Base-by-base conservation (phyloP, 768 basidiomycete genomes). In the Mrakia gelida region DNA sequence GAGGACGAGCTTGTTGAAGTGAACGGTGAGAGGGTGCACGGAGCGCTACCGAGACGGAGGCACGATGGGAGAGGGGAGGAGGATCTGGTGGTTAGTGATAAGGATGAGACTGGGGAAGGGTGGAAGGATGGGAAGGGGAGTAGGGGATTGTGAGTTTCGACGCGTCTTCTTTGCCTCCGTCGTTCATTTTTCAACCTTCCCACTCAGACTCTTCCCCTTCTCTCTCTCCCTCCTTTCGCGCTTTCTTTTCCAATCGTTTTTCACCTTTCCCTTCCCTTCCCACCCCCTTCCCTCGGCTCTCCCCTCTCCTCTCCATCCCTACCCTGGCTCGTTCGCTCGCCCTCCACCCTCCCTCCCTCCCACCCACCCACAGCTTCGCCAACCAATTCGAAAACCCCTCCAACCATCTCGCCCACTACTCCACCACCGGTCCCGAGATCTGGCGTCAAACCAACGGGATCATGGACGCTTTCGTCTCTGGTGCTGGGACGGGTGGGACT, bases 381-480 rank as follows among this genome's bases (percentile, higher is more conserved):
- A 94, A 99, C 83, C 97, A 99, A 84, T 98, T 99, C 54, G 73
- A 93, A 91, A 98, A 95, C 83, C 88, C 87, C 81, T 93, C 92
- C 82, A 98, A 99, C 81, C 94, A 90, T 83, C 88, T 91, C 75
- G 94, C 96, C 0, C 97, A 99, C 83, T 93, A 88, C 80, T 85
- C 89, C 49, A 93, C 93, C 9, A 98, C 97, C 0, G 97, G 93
- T 0, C 95, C 94, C 0, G 97, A 98, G 86, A 93, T 98, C 49
- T 94, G 94, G 91, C 87, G 91, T 62, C 97, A 99, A 83, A 94
- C 93, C 10, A 91, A 90, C 81, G 95, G 95, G 16, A 85, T 86
- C 38, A 79, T 97, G 0, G 88, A 92, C 82, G 94, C 91, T 9
- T 98, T 98, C 81, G 91, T 98, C 61, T 89, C 91, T 41, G 96